Base-by-base conservation (phyloP, 75 land plant genomes). In the Chamaecyparis obtusa region DNA sequence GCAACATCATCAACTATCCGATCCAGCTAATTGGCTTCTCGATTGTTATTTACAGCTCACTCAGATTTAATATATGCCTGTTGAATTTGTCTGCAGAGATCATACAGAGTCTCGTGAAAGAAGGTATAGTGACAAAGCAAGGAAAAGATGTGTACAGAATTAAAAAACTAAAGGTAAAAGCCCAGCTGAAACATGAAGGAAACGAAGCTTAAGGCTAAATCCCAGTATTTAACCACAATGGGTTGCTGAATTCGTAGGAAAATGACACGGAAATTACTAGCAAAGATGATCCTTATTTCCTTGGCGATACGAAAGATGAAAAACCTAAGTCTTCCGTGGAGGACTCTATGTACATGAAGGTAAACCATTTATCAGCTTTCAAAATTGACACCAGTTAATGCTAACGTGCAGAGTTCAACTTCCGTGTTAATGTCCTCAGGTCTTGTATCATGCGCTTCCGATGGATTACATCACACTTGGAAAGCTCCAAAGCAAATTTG, bases 391-490 rank as follows among this genome's bases (percentile, higher is more conserved):
- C 24, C n/a, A 67, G 71, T 46, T 19, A 71, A 86, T 87, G 33
- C 13, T 30, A 24, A 33, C 11, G 37, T 46, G 44, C 39, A 54
- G 75, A 46, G 27, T 14, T 81, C 33, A 83, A 83, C n/a, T 39
- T 19, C 35, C 6, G 10, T 41, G 32, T 4, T 27, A 15, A 10
- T n/a, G 46, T 24, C 15, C 67, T 76, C 89, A 95, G 97, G 97
- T 95, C 55, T 72, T 95, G 64, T 95, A 91, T 84, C 90, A 95
- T 90, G 93, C 92, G 77, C 95, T 95, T 86, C 94, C 92, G 10
- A 89, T 95, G 96, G 91, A 94, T 0, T 91, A 94, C 87, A 87
- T 95, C 3, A 89, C 93, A 6, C 89, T 92, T 43, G 43, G 89
- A 78, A 93, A 94, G 88, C 94, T 95, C 82, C 96, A 93, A 86